phyloP scores from a whole-genome alignment of 2,329 filamentous ascomycete species.

The Arthrobotrys musiformis region DNA sequence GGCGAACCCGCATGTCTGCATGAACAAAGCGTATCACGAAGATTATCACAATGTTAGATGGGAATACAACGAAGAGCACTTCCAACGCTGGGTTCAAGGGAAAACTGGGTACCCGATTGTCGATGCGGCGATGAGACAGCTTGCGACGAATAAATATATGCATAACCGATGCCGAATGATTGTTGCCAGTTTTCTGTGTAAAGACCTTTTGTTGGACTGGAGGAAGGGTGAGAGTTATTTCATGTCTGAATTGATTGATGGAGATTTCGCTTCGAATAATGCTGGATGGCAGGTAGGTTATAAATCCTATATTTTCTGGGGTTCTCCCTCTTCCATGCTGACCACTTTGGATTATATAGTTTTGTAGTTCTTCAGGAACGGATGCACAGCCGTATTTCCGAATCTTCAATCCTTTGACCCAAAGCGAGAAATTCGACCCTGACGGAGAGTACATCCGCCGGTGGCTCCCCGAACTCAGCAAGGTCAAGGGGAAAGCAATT shows the following conservation, averaged over 20 bases:
- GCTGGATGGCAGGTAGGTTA: slow-evolving; percentile 71
- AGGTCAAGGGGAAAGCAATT: slow-evolving; percentile 71
- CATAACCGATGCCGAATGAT: slow-evolving; percentile 89
- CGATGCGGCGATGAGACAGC: slow-evolving; percentile 85
- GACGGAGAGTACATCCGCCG: slow-evolving; percentile 81
- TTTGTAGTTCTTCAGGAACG: slow-evolving; percentile 51
- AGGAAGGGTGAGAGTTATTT: slow-evolving; percentile 82
- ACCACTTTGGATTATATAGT: slow-evolving; percentile 16
- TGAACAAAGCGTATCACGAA: slow-evolving; percentile 83
- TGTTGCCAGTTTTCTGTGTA: slow-evolving; percentile 80
- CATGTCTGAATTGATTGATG: slow-evolving; percentile 82
- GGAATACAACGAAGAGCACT: slow-evolving; percentile 77
- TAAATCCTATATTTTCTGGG: slow-evolving; percentile 58
- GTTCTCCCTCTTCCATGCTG: not conserved
- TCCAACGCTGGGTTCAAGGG: slow-evolving; percentile 78
- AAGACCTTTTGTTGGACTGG: slow-evolving; percentile 85
- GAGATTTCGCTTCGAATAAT: slow-evolving; percentile 83
- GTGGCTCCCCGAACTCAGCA: slow-evolving; percentile 81
- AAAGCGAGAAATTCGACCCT: slow-evolving; percentile 86
- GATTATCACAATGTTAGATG: slow-evolving; percentile 83
- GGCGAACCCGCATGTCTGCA: slow-evolving; percentile 82
- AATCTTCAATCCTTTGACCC: slow-evolving; percentile 85
- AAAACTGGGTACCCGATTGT: slow-evolving; percentile 83
- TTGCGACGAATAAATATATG: slow-evolving; percentile 77
- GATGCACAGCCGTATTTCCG: slow-evolving; percentile 91